phyloP scores from a whole-genome alignment of 148 eudicot genomes.

The Nepenthes gracilis region DNA sequence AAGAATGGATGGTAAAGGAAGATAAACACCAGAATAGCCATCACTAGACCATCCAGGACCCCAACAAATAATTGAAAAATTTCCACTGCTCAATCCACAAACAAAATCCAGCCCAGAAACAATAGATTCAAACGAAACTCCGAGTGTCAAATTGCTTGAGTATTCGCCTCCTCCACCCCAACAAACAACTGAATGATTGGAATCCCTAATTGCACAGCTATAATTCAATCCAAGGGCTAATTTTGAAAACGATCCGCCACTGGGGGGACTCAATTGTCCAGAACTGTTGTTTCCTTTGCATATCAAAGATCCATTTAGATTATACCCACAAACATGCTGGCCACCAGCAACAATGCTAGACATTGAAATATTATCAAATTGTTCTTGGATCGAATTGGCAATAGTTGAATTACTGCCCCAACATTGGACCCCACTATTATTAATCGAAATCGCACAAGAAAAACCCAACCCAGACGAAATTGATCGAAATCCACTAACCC shows the following conservation, averaged over 20 bases:
- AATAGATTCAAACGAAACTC: conserved; percentile 46
- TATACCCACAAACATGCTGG: conserved; percentile 65
- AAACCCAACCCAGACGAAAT: conserved; percentile 76
- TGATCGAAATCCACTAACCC: conserved; percentile 13
- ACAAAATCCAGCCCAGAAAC: conserved; percentile 49
- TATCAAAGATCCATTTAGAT: conserved; percentile 28
- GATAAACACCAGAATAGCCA: conserved; percentile 11
- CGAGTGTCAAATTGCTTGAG: conserved; percentile 23
- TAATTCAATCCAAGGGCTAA: conserved; percentile 51
- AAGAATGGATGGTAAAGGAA: conserved; percentile 29
- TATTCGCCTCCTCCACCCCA: conserved; percentile 56
- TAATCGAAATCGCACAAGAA: conserved; percentile 51
- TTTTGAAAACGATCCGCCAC: conserved; percentile 20
- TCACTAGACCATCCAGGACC: conserved; percentile 57
- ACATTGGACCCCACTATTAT: conserved; percentile 29
- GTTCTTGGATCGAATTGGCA: conserved; percentile 25
- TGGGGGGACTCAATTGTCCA: conserved; percentile 32
- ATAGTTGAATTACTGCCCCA: conserved; percentile 43
- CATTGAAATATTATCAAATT: conserved; percentile 33
- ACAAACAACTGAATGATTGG: conserved; percentile 48
- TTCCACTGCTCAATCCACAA: conserved; percentile 49
- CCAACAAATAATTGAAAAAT: conserved; percentile 69
- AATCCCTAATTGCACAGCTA: conserved; percentile 46
- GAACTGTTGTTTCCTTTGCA: conserved; percentile 40
- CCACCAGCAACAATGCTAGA: conserved; percentile 41